Conservation (phyloP, 306 rosid genomes). For the Quercus parvula region DNA sequence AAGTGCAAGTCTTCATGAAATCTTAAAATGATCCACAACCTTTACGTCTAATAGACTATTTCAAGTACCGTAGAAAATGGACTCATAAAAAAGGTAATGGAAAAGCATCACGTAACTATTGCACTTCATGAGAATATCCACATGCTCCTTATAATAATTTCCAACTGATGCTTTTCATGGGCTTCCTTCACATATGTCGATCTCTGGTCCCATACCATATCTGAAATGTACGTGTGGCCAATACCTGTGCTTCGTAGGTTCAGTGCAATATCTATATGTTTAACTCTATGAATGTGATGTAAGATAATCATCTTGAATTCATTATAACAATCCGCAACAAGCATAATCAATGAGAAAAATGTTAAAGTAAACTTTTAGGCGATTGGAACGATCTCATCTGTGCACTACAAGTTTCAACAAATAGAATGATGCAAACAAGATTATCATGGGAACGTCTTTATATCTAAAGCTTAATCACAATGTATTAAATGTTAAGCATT, state of each 20-base stretch:
- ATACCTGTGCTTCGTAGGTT: slow-evolving; percentile 24
- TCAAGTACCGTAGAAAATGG: slow-evolving; percentile 14
- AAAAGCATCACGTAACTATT: slow-evolving; percentile 15
- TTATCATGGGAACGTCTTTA: slow-evolving; percentile 1
- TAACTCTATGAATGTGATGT: slow-evolving; percentile 2
- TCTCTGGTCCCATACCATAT: slow-evolving; percentile 27
- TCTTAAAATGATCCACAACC: background rate
- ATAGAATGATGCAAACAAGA: slow-evolving; percentile 29
- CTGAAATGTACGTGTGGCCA: slow-evolving; percentile 47
- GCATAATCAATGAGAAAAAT: background rate
- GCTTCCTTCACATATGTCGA: slow-evolving; percentile 22
- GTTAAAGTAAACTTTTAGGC: background rate
- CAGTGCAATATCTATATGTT: background rate
- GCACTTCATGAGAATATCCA: slow-evolving; percentile 19
- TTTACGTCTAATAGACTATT: background rate
- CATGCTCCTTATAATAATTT: slow-evolving; percentile 30
- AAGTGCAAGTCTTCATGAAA: background rate
- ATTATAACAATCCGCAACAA: slow-evolving; percentile 21
- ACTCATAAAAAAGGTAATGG: slow-evolving; percentile 1
- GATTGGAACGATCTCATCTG: background rate
- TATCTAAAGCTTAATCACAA: slow-evolving; percentile 8
- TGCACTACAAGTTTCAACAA: slow-evolving; percentile 5
- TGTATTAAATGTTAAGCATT: slow-evolving; percentile 33
- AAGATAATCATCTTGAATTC: slow-evolving; percentile 22
- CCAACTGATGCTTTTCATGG: slow-evolving; percentile 27